Percentiles rank a stretch among this genome's conserved stretches.
These are phyloP conservation scores for Toxicodendron radicans DNA, from an alignment of 345 rosid genomes.

Conservation along the genomic window DNA sequence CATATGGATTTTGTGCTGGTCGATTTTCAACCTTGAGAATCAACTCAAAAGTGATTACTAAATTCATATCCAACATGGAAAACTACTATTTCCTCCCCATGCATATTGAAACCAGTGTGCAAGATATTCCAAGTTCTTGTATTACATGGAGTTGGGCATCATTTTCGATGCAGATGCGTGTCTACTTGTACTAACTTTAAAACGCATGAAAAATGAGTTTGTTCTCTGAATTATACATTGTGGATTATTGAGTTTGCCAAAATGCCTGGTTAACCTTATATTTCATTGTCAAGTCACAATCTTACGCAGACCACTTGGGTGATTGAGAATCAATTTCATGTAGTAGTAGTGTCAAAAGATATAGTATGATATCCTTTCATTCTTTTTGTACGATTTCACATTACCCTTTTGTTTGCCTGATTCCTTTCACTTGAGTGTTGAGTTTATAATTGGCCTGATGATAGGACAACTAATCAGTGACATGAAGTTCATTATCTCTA, in stretches of 20 bases:
- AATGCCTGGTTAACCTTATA: neutral
- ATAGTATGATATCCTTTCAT: neutral
- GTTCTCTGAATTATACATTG: neutral
- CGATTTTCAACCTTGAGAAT: too few relatives aligned
- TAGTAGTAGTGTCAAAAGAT: neutral
- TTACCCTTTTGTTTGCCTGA: neutral
- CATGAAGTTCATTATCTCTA: neutral
- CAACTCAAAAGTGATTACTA: too few relatives aligned
- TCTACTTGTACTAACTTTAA: neutral
- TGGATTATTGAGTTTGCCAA: neutral
- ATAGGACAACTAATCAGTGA: neutral
- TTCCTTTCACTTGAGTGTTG: neutral
- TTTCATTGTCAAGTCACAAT: neutral
- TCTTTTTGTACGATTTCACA: neutral
- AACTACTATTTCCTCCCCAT: too few relatives aligned
- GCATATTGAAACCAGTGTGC: neutral
- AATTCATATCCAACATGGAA: too few relatives aligned
- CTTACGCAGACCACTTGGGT: neutral
- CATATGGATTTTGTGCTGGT: too few relatives aligned
- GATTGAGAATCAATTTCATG: conserved; percentile 3
- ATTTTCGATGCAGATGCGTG: neutral
- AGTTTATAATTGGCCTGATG: neutral
- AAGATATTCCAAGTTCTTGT: neutral
- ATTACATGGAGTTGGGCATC: neutral
- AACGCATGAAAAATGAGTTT: neutral